Conservation (phyloP, 2,329 filamentous ascomycete species). For the Cercospora beticola region DNA sequence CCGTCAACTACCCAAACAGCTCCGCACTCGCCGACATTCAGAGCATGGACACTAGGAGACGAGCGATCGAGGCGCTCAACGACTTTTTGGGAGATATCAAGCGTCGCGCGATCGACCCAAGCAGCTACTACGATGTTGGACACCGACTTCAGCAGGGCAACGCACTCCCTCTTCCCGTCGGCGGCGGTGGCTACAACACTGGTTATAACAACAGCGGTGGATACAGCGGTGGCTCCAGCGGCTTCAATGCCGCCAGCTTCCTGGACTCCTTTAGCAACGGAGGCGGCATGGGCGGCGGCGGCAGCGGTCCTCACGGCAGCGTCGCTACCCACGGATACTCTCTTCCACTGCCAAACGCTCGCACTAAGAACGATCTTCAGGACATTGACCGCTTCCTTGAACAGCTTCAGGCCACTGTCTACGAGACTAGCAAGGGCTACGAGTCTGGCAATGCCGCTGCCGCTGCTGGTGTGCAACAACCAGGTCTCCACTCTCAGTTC, state of each 20-base stretch:
- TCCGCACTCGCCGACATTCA: conserved; percentile 39
- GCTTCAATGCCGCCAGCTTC: conserved; percentile 37
- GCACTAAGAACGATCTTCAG: conserved; percentile 89
- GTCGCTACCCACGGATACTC: conserved; percentile 78
- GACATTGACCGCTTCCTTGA: conserved; percentile 94
- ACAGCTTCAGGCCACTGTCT: conserved; percentile 93
- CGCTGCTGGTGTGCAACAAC: conserved; percentile 72
- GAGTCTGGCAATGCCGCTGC: conserved; percentile 79
- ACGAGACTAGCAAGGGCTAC: conserved; percentile 77
- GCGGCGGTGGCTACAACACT: conserved; percentile 41
- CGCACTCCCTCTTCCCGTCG: conserved; percentile 49
- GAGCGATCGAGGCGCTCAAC: conserved; percentile 77
- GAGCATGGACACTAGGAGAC: conserved; percentile 70
- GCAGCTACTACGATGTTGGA: conserved; percentile 87
- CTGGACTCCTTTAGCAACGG: conserved; percentile 39
- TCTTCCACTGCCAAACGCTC: conserved; percentile 81
- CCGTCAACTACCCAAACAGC: conserved; percentile 50
- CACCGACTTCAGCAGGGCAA: conserved; percentile 73
- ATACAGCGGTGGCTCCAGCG: conserved; percentile 29
- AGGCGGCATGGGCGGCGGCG: conserved; percentile 29
- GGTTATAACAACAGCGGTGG: conserved; percentile 37
- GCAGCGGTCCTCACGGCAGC: conserved; percentile 49
- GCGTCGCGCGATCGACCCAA: conserved; percentile 83
- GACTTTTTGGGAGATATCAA: conserved; percentile 94
- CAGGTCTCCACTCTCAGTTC: conserved; percentile 62